phyloP scores from a whole-genome alignment of 2,329 filamentous ascomycete genomes.

The Fusarium temperatum region DNA sequence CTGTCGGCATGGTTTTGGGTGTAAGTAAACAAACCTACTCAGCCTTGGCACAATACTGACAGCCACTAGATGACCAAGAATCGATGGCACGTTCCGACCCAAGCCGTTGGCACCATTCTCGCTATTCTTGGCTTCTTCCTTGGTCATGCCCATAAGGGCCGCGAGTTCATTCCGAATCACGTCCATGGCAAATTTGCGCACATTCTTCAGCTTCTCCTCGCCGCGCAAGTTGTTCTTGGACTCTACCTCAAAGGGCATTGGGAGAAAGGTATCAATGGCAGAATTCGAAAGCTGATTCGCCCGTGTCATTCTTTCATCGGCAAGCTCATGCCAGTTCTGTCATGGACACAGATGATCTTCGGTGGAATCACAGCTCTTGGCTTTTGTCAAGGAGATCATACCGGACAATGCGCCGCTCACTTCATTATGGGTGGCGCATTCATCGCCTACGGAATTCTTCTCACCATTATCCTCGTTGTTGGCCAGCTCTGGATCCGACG shows the following conservation, averaged over 20 bases:
- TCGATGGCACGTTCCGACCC: constrained; percentile 92
- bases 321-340: constrained; percentile 84
- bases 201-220: constrained; percentile 80
- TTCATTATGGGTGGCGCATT: constrained; percentile 99
- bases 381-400: constrained; percentile 90
- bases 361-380: constrained; percentile 92
- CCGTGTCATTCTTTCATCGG: constrained; percentile 82
- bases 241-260: constrained; percentile 91
- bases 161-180: constrained; percentile 80
- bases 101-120: constrained; percentile 77
- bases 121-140: constrained; percentile 89
- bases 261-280: constrained; percentile 82
- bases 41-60: background rate
- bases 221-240: constrained; percentile 80
- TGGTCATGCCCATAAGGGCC: constrained; percentile 88
- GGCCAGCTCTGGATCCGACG: constrained; percentile 87
- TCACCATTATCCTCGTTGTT: constrained; percentile 86
- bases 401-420: constrained; percentile 92
- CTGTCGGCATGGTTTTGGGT: constrained; percentile 93
- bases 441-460: constrained; percentile 88
- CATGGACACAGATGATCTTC: constrained; percentile 96
- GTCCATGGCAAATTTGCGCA: constrained; percentile 85
- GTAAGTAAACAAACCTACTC: constrained; percentile 59
- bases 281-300: constrained; percentile 77
- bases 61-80: constrained; percentile 78